Conservation (phyloP, 352 stramenopile genomes). For the Detonula confervacea region DNA sequence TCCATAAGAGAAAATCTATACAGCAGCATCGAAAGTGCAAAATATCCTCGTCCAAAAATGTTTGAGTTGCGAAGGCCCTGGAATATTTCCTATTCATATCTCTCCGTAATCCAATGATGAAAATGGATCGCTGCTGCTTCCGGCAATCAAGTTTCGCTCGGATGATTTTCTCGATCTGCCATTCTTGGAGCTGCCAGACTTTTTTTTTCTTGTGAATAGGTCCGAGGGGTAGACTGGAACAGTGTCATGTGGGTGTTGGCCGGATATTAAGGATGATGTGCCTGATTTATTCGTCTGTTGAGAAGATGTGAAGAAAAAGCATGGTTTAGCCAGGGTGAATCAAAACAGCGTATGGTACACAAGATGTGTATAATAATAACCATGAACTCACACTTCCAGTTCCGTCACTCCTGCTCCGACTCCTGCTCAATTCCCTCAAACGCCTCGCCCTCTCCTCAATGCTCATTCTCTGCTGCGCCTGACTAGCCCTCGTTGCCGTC, state of each 20-base stretch:
- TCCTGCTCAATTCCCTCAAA: conserved; percentile 53
- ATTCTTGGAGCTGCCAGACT: conserved; percentile 2
- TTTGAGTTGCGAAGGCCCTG: no score
- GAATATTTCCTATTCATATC: no score
- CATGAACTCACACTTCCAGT: conserved; percentile 41
- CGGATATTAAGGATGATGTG: conserved; percentile 20
- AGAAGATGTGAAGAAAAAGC: background rate
- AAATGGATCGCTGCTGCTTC: conserved; percentile 29
- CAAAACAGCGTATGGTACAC: conserved; percentile 5
- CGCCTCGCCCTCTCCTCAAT: conserved; percentile 44
- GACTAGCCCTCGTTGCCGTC: no score
- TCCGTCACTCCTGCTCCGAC: conserved; percentile 44
- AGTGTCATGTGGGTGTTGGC: conserved; percentile 45
- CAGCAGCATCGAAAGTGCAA: no score
- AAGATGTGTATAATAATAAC: background rate
- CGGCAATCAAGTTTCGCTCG: background rate
- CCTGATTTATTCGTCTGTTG: conserved; percentile 39
- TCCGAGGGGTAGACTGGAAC: conserved; percentile 39
- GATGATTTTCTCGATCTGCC: conserved; percentile 4
- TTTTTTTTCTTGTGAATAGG: conserved; percentile 9
- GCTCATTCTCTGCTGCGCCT: background rate
- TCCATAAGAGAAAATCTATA: no score
- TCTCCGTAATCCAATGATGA: conserved; percentile 34
- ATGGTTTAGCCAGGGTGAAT: background rate
- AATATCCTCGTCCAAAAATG: no score